Evolutionary conservation across 176 grass and related monocot species (phyloP), one percentile per base, ranked within the genome.

Genomic region (Alopecurus myosuroides): DNA sequence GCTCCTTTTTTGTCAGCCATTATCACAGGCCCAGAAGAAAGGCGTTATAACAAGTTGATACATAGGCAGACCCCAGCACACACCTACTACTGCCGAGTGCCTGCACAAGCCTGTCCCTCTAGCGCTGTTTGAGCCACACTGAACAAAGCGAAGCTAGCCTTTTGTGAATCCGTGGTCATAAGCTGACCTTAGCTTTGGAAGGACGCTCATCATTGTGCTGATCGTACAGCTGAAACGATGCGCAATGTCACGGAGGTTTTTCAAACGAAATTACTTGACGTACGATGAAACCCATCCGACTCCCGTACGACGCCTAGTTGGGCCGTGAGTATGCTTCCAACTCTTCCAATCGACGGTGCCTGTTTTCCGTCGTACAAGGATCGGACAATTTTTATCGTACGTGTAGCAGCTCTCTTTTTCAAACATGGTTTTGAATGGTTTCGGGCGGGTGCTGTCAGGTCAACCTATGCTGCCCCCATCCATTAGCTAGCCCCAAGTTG

Each of bases 1-100:
- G n/a, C 81, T 40, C 78, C 84, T 87, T 87, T 90, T 80, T 65
- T 84, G 80, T 84, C 81, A 87, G 85, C 76, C 85, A 76, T 87
- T 80, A 84, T 77, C 89, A 69, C 64, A 49, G 34, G 60, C 81
- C 20, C 31, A 76, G 66, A 81, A 84, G 87, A 64, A 84, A 80
- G 85, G 87, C 87, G 65, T 75, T 90, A 75, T n/a, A n/a, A n/a
- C 83, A 74, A 74, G 84, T 67, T 82, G 36, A 67, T 76, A 85
- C 70, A 76, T 39, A 33, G 20, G 48, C 70, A 67, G n/a, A 30
- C 71, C 80, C 70, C 67, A 73, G 37, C 23, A 70, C 74, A 41
- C 85, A 69, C 64, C 51, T 49, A 46, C 72, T 36, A 71, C 80
- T 78, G 74, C 57, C 49, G 50, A 82, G 71, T 72, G 60, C 71